A percentile compares a stretch with the other conserved stretches of the same genome.
Conservation (phyloP, 179 eudicot species). For the Spergularia azorica region DNA sequence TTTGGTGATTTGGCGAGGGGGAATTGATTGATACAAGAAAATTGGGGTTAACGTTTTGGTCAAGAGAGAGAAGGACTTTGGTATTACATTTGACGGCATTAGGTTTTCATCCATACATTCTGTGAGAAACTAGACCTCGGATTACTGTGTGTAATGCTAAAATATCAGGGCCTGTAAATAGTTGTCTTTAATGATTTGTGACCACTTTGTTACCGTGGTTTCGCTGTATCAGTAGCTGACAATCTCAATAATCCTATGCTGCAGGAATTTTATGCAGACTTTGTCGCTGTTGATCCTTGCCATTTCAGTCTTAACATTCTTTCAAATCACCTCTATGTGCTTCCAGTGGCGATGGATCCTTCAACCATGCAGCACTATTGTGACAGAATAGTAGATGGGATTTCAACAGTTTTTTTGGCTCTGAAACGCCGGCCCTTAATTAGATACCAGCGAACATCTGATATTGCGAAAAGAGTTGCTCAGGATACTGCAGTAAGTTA, state of each 20-base stretch:
- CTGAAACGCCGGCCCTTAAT: constrained; percentile 82
- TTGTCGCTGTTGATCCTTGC: constrained; percentile 76
- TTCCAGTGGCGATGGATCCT: constrained; percentile 84
- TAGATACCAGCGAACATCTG: constrained; percentile 84
- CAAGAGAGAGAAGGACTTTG: no score
- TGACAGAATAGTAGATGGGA: constrained; percentile 85
- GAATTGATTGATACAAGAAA: no score
- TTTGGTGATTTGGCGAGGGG: no score
- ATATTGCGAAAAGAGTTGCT: constrained; percentile 88
- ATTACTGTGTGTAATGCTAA: no score
- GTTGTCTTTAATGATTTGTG: not conserved
- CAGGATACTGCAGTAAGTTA: constrained; percentile 71
- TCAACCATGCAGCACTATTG: constrained; percentile 65
- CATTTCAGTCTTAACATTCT: constrained; percentile 71
- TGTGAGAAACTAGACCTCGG: no score
- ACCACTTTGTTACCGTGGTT: not conserved
- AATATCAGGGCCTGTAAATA: no score
- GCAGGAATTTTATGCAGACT: constrained; percentile 96
- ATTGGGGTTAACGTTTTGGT: no score
- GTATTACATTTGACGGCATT: no score
- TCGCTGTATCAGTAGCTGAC: constrained; percentile 5
- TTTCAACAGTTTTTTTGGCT: constrained; percentile 78
- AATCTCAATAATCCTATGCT: constrained; percentile 8
- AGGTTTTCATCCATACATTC: no score
- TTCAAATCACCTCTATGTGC: constrained; percentile 81